A percentile compares a stretch with the other conserved stretches of the same genome.
Evolutionary conservation across 768 basidiomycete species (phyloP).

Genomic region (Lentinula edodes): DNA sequence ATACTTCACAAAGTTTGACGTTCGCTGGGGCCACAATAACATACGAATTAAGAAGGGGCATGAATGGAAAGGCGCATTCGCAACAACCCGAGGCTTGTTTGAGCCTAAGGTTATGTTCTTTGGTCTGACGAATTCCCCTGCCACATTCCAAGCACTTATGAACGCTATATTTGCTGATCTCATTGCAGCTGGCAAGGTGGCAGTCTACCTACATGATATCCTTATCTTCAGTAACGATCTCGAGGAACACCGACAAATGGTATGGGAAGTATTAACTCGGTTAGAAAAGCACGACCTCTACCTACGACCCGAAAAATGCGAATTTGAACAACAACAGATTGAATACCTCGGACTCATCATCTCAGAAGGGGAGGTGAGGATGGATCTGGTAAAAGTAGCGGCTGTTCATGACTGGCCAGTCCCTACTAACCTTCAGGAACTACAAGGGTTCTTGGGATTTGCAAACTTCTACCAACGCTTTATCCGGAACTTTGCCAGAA

Average conservation of each 20-base stretch:
- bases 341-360: no score
- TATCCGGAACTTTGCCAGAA: constrained; percentile 13
- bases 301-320: constrained; percentile 19
- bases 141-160: constrained; percentile 10
- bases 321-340: no score
- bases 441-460: constrained; percentile 28
- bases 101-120: constrained; percentile 41
- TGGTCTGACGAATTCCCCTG: constrained; percentile 26
- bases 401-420: constrained; percentile 18
- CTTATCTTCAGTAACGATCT: no score
- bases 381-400: neutral
- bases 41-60: constrained; percentile 35
- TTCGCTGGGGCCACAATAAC: constrained; percentile 34
- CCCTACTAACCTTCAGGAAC: constrained; percentile 14
- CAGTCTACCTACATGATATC: constrained; percentile 30
- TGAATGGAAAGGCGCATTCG: constrained; percentile 40
- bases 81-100: constrained; percentile 28
- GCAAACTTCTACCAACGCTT: constrained; percentile 17
- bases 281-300: constrained; percentile 16
- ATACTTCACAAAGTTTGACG: constrained; percentile 32
- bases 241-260: constrained; percentile 10
- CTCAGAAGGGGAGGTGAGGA: neutral
- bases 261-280: constrained; percentile 12
- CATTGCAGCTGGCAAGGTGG: constrained; percentile 16
- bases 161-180: constrained; percentile 20